A percentile compares a stretch with the other conserved stretches of the same genome.
Evolutionary conservation across 768 basidiomycete genomes (phyloP).

Genomic region (Tulasnella sp.): DNA sequence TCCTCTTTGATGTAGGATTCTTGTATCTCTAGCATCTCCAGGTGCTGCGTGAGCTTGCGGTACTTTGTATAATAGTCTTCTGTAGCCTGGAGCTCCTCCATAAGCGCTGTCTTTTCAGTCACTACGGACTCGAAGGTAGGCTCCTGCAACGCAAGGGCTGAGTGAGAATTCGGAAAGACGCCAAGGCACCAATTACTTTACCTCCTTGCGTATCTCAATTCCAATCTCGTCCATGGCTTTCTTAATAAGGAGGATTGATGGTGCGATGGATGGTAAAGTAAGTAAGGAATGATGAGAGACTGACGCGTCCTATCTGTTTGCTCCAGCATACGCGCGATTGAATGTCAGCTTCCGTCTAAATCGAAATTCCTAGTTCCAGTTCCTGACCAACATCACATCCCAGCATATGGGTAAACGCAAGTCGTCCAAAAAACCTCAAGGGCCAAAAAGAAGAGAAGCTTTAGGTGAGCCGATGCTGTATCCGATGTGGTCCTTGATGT

Average conservation of each 20-base stretch:
- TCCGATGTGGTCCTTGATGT: neutral
- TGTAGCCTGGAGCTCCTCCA: constrained; percentile 65
- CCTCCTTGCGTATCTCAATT: constrained; percentile 73
- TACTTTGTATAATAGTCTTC: constrained; percentile 96
- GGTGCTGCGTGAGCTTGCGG: constrained; percentile 89
- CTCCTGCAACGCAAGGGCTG: constrained; percentile 42
- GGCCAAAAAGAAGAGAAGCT: constrained; percentile 52
- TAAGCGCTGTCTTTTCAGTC: constrained; percentile 77
- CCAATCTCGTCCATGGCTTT: constrained; percentile 76
- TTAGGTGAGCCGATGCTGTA: constrained; percentile 42
- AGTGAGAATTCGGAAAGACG: neutral
- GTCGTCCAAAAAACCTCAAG: constrained; percentile 69
- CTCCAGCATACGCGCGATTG: neutral
- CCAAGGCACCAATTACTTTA: constrained; percentile 24
- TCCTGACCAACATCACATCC: neutral
- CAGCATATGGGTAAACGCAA: constrained; percentile 78
- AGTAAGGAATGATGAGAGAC: neutral
- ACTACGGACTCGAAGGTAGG: constrained; percentile 82
- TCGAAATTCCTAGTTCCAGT: neutral
- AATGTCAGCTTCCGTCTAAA: too few species aligned
- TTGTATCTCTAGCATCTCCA: constrained; percentile 89
- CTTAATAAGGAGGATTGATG: neutral
- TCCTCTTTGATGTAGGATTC: constrained; percentile 99
- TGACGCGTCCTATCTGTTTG: constrained; percentile 14
- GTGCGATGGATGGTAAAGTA: neutral